Percentiles rank a stretch among this genome's conserved stretches.
Conservation (phyloP, 2,329 filamentous ascomycete genomes). For the Mariannaea sp. region DNA sequence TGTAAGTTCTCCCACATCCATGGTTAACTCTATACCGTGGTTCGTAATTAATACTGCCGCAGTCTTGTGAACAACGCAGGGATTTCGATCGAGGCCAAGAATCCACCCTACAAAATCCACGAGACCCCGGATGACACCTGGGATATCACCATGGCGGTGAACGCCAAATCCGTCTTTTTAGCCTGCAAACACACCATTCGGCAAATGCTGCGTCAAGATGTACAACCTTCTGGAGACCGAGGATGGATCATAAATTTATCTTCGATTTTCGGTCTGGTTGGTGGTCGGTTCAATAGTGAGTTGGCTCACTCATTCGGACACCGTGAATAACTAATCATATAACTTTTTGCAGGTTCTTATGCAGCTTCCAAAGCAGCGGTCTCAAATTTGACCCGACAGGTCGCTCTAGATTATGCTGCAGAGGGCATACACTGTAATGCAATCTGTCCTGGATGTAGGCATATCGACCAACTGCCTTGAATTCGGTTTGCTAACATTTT, state of each 20-base stretch:
- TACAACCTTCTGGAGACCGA: constrained; percentile 44
- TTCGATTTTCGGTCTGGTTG: constrained; percentile 50
- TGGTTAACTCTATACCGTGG: constrained; percentile 19
- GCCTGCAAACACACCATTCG: constrained; percentile 50
- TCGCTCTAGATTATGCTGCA: constrained; percentile 55
- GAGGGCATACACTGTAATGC: constrained; percentile 58
- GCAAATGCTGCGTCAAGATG: constrained; percentile 57
- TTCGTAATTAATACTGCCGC: not conserved
- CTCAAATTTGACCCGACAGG: constrained; percentile 52
- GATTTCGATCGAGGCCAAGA: constrained; percentile 40
- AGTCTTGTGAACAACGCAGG: constrained; percentile 52
- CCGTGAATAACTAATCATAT: constrained; percentile 3
- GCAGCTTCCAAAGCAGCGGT: constrained; percentile 56
- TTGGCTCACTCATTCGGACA: constrained; percentile 15
- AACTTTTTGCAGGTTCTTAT: constrained; percentile 45
- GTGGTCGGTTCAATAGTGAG: constrained; percentile 30
- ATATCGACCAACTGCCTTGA: not conserved
- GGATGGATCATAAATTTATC: constrained; percentile 58
- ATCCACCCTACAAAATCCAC: constrained; percentile 50
- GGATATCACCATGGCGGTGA: constrained; percentile 48
- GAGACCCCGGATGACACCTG: constrained; percentile 50
- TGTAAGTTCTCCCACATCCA: constrained; percentile 40
- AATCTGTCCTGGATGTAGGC: constrained; percentile 54
- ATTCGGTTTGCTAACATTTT: not conserved
- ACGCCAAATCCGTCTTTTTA: constrained; percentile 46